These are phyloP conservation scores for Sarocladium brachiariae DNA, from an alignment of 2,329 filamentous ascomycete species.

Conservation along the genomic window DNA sequence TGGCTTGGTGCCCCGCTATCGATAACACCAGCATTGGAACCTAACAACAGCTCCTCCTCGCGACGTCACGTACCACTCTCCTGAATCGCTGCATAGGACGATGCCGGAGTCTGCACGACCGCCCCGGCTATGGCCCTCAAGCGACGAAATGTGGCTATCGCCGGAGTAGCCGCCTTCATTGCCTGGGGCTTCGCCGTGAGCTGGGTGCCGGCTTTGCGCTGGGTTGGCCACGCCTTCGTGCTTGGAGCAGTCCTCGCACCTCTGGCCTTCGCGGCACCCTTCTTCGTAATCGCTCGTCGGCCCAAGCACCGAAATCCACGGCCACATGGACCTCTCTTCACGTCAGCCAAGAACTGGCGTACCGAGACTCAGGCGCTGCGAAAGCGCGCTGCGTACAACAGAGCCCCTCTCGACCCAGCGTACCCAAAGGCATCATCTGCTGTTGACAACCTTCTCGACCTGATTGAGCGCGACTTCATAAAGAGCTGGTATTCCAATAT, in stretches of 20 bases:
- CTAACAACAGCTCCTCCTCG: background rate
- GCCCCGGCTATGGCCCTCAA: constrained; percentile 58
- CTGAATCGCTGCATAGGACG: background rate
- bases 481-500: constrained; percentile 84
- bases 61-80: background rate
- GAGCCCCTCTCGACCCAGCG: constrained; percentile 64
- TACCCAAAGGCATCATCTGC: constrained; percentile 73
- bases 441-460: constrained; percentile 69
- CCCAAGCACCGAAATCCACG: constrained; percentile 32
- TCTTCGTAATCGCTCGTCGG: constrained; percentile 42
- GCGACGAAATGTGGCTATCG: constrained; percentile 64
- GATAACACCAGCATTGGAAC: constrained; percentile 1
- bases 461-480: constrained; percentile 78
- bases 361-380: constrained; percentile 62
- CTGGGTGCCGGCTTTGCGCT: constrained; percentile 77
- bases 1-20: constrained; percentile 9
- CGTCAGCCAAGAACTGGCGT: constrained; percentile 58
- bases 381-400: constrained; percentile 59
- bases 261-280: constrained; percentile 28
- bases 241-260: constrained; percentile 48
- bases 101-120: constrained; percentile 10
- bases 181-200: constrained; percentile 82
- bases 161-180: constrained; percentile 65
- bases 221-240: constrained; percentile 77
- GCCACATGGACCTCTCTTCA: constrained; percentile 49